Base-by-base conservation (phyloP, 2,329 filamentous ascomycete genomes). In the Ceratocystis papillata region DNA sequence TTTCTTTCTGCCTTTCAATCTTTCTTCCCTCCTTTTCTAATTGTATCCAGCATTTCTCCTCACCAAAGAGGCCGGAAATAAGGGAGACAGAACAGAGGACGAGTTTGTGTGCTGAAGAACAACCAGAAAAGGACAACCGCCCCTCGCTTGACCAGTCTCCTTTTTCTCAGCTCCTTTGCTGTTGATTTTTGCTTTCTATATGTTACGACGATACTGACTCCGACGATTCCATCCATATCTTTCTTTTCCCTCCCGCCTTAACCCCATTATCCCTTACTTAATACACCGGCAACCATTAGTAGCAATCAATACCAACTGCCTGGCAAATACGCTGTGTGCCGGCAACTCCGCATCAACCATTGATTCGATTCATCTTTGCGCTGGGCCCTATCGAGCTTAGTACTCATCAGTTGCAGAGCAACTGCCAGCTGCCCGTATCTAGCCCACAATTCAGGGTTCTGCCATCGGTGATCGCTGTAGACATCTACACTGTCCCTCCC, bases 171-270 rank as follows among this genome's bases (percentile, higher is more conserved):
- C 46, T 50, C 46, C 46, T 50, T 25, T 50, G 46, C 46, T 33
- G n/a, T 3, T 22, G 5, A 22, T 62, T 62, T 63, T 55, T 63
- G 44, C 60, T 63, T 50, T 59, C 61, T 62, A 63, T 71, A 57
- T 70, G 67, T 68, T 65, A 57, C 53, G 53, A 57, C 53, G 53
- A 57, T 28, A 30, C 53, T 57, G 53, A 57, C 30, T 57, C 53
- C 53, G 25, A 57, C 53, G 53, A 57, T 57, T 57, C 53, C 25
- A 57, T 33, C 30, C 53, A 17, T 57, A 33, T 28, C 53, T 63
- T 64, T 65, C n/a, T 46, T 62, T 64, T 66, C 55, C 28, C 57
- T 67, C 57, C 37, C 55, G 22, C 30, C n/a, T 63, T 44, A 30
- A n/a, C 17, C 53, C 20, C 53, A 6, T 20, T 30, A 57, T 57